A percentile compares a stretch with the other conserved stretches of the same genome.
These are phyloP conservation scores for Coniferiporia sulphurascens DNA, from an alignment of 1,284 basidiomycete species.

Conservation along the genomic window DNA sequence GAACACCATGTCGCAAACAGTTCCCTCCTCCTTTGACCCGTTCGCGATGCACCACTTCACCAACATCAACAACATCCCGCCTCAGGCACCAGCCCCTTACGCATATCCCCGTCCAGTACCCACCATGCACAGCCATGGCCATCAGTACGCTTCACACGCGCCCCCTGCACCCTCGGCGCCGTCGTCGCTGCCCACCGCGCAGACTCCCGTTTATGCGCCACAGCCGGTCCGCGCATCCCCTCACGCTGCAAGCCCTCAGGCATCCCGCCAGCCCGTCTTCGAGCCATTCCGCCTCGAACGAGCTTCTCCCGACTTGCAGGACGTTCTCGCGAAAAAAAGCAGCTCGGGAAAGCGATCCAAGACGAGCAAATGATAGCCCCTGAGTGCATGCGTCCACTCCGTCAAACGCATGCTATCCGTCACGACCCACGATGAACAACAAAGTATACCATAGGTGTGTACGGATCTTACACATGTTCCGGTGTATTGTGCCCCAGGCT, in stretches of 20 bases:
- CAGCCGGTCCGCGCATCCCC: conserved; percentile 19
- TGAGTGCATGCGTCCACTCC: background rate
- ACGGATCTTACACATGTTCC: background rate
- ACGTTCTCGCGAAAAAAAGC: conserved; percentile 47
- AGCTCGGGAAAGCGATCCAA: conserved; percentile 25
- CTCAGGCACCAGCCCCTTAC: conserved; percentile 44
- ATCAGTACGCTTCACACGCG: conserved; percentile 15
- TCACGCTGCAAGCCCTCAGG: conserved; percentile 16
- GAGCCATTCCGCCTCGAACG: conserved; percentile 51
- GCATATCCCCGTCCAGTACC: conserved; percentile 40
- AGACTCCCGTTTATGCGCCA: conserved; percentile 18
- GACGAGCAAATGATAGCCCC: conserved; percentile 1
- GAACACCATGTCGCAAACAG: conserved; percentile 7
- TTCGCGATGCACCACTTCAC: conserved; percentile 59
- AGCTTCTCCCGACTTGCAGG: conserved; percentile 51
- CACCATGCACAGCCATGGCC: conserved; percentile 22
- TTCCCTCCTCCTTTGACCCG: conserved; percentile 49
- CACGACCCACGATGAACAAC: background rate
- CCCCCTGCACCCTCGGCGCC: conserved; percentile 15
- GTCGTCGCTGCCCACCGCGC: conserved; percentile 15
- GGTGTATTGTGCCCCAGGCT: background rate
- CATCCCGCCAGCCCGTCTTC: conserved; percentile 39
- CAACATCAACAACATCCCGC: conserved; percentile 45
- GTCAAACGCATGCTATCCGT: background rate
- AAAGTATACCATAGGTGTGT: background rate